phyloP scores from a whole-genome alignment of 805 yeast genomes.

The Saturnispora mendoncae region DNA sequence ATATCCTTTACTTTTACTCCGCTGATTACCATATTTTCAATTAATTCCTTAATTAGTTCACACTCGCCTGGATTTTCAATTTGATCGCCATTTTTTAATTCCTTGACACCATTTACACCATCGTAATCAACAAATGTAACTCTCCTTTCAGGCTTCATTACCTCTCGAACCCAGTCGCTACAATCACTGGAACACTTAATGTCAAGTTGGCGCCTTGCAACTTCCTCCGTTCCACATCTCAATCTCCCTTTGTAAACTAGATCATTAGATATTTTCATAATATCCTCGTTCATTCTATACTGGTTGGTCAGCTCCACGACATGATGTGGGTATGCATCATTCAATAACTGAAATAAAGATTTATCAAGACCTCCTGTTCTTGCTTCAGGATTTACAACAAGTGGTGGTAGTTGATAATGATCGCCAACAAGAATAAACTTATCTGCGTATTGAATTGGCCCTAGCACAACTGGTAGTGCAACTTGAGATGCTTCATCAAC shows the following conservation, averaged over 20 bases:
- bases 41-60: slow-evolving; percentile 49
- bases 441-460: slow-evolving; percentile 72
- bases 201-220: slow-evolving; percentile 44
- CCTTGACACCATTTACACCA: slow-evolving; percentile 43
- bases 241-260: slow-evolving; percentile 69
- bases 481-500: slow-evolving; percentile 96
- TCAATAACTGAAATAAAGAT: slow-evolving; percentile 67
- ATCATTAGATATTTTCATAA: slow-evolving; percentile 73
- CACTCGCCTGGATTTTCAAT: slow-evolving; percentile 71
- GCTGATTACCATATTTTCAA: slow-evolving; percentile 44
- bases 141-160: slow-evolving; percentile 44
- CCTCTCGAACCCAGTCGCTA: slow-evolving; percentile 18
- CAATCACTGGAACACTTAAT: slow-evolving; percentile 3
- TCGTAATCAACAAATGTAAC: slow-evolving; percentile 84
- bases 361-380: slow-evolving; percentile 53
- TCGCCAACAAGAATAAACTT: slow-evolving; percentile 93
- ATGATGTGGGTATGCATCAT: slow-evolving; percentile 63
- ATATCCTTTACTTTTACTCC: slow-evolving; percentile 55
- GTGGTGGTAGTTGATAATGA: slow-evolving; percentile 87
- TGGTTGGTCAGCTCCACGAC: slow-evolving; percentile 75
- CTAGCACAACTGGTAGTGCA: slow-evolving; percentile 82
- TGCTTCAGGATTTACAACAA: slow-evolving; percentile 65
- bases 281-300: slow-evolving; percentile 87
- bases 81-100: slow-evolving; percentile 51
- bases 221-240: slow-evolving; percentile 61